Conservation (phyloP, 2,329 filamentous ascomycete species). For the Cladosporium sphaerospermum region DNA sequence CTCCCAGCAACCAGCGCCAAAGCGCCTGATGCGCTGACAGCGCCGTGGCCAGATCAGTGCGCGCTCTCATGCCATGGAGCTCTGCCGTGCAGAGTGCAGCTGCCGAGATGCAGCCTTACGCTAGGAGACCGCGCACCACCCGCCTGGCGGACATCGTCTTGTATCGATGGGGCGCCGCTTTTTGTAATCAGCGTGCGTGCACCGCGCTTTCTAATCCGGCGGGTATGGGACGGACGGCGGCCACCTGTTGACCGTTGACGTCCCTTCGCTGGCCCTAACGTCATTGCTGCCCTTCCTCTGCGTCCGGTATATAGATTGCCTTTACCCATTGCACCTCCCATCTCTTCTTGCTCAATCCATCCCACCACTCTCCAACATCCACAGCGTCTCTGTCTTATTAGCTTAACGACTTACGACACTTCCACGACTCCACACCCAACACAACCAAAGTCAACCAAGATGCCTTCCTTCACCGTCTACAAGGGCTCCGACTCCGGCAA, state of each 20-base stretch:
- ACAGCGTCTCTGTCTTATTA: not conserved
- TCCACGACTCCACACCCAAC: not conserved
- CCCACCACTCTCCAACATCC: not conserved
- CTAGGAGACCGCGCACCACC: not conserved
- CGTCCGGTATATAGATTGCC: constrained; percentile 4
- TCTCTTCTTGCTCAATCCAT: not conserved
- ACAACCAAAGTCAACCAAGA: constrained; percentile 14
- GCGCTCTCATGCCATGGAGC: not conserved
- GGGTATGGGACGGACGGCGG: not conserved
- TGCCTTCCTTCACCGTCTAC: constrained; percentile 54
- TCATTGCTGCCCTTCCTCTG: constrained; percentile 2
- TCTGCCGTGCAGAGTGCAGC: not conserved
- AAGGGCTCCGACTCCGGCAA: constrained; percentile 55
- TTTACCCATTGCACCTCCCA: not conserved
- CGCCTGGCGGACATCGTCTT: not conserved
- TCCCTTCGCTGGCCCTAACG: constrained; percentile 2
- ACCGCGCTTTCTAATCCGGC: constrained; percentile 3
- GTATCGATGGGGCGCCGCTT: not conserved
- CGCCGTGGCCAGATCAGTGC: no score
- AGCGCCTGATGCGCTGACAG: no score
- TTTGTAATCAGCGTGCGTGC: constrained; percentile 8
- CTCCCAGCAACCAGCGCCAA: no score
- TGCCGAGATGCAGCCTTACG: constrained; percentile 10
- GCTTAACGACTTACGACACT: constrained; percentile 7
- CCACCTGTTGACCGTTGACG: not conserved